Evolutionary conservation across 768 basidiomycete species (phyloP).

Genomic region (Naganishia randhawae): DNA sequence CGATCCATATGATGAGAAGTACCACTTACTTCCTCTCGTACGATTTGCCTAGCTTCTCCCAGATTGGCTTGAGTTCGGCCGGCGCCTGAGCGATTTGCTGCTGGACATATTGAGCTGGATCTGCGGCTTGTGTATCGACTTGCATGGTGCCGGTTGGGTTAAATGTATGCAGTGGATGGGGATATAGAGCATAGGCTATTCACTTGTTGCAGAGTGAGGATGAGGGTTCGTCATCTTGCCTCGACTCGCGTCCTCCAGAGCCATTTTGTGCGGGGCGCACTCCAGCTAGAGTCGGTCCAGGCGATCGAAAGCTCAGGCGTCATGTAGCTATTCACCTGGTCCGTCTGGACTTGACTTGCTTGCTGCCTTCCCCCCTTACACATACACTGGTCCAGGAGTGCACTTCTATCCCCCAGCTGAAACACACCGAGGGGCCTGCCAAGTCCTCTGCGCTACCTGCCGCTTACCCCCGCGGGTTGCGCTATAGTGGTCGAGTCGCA

Average conservation of each 20-base stretch:
- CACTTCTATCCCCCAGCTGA: background rate
- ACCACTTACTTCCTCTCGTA: conserved; percentile 49
- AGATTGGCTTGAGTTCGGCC: conserved; percentile 38
- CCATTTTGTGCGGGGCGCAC: background rate
- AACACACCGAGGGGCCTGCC: background rate
- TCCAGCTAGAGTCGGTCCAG: no score
- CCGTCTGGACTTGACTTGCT: no score
- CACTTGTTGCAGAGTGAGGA: conserved; percentile 63
- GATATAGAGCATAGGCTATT: background rate
- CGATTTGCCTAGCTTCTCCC: conserved; percentile 42
- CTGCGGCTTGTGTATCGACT: conserved; percentile 17
- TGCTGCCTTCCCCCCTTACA: no score
- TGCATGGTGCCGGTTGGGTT: background rate
- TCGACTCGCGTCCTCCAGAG: conserved; percentile 8
- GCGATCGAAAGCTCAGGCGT: no score
- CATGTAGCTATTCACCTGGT: no score
- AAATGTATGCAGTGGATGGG: background rate
- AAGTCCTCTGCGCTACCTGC: background rate
- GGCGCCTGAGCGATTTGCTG: conserved; percentile 39
- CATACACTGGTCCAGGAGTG: no score
- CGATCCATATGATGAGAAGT: background rate
- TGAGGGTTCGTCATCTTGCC: conserved; percentile 20
- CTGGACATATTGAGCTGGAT: conserved; percentile 35
- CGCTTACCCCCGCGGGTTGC: background rate
- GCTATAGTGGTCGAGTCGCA: background rate